Evolutionary conservation across 176 grass and related monocot species (phyloP), one percentile per base, ranked within the genome.

Genomic region (Bromus sterilis): DNA sequence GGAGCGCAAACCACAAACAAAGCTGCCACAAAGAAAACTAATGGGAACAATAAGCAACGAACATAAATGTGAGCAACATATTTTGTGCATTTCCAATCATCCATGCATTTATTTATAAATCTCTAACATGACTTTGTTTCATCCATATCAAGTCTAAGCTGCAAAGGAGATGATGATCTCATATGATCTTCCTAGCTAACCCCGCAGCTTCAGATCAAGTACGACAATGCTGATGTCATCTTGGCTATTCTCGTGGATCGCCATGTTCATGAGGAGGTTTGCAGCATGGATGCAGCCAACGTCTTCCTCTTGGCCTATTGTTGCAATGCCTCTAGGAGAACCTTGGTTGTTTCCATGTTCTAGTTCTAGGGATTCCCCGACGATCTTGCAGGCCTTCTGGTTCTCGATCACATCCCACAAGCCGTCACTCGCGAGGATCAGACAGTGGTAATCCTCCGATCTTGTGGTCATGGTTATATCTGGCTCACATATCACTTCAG

Each of bases 381-480:
- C 88, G 0, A 89, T 88, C 7, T 83, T 56, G 39, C 95, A 91
- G 4, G 95, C 86, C 9, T 78, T 64, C 35, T 91, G 82, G 10
- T 98, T 94, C 0, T 86, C 62, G 18, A 98, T 60, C 9, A 87
- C 95, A 23, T 98, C 95, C 95, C 95, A 98, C 74, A 98, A 79
- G 10, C 95, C 95, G 12, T 98, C 95, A 69, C 88, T 98, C 0
- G 88, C 90, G 4, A 98, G 83, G 46, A 49, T 49, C 46, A 49
- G 46, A 2, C 46, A 49, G 6, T 49, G 6, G 46, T 20, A 15
- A 20, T 49, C 46, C 46, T 49, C 46, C 46, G 46, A 49, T 49
- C 46, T 20, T 18, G 46, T 49, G 5, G 86, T 87, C 5, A 86
- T 23, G 33, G 79, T 86, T 66, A 98, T 86, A 65, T 98, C 92